Evolutionary conservation across 257 asterid genomes (phyloP).

Genomic region (Nicotiana benthamiana): DNA sequence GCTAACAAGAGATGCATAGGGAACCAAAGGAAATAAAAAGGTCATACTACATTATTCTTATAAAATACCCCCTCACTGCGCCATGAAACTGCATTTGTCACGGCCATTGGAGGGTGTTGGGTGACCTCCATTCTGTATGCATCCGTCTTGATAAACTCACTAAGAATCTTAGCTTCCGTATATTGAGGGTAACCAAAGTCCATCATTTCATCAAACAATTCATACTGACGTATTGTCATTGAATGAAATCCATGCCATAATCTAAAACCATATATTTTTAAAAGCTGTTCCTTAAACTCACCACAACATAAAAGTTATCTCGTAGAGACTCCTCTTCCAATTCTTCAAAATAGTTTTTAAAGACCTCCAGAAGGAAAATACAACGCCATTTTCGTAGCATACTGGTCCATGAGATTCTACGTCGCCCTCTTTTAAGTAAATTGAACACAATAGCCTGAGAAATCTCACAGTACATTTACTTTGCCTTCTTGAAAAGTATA

Average conservation of each 20-base stretch:
- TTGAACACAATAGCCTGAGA: no score
- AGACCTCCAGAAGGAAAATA: slow-evolving; percentile 46
- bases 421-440: no score
- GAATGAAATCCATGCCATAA: not conserved
- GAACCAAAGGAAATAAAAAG: not conserved
- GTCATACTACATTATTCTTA: slow-evolving; percentile 85
- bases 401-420: no score
- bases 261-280: not conserved
- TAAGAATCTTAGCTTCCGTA: slow-evolving; percentile 96
- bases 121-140: slow-evolving; percentile 97
- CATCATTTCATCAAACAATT: slow-evolving; percentile 97
- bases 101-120: slow-evolving; percentile 99
- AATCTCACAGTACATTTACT: no score
- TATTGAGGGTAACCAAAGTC: slow-evolving; percentile 98
- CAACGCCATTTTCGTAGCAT: no score
- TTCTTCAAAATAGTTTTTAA: slow-evolving; percentile 96
- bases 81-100: slow-evolving; percentile 99
- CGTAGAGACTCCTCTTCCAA: slow-evolving; percentile 96
- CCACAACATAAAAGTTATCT: slow-evolving; percentile 96
- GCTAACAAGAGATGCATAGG: not conserved
- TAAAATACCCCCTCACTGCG: slow-evolving; percentile 96
- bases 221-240: slow-evolving; percentile 41
- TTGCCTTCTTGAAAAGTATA: no score
- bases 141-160: slow-evolving; percentile 98
- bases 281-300: slow-evolving; percentile 32